Conservation (phyloP, 228 moss, liverwort and hornwort species). For the Sphagnum fallax region DNA sequence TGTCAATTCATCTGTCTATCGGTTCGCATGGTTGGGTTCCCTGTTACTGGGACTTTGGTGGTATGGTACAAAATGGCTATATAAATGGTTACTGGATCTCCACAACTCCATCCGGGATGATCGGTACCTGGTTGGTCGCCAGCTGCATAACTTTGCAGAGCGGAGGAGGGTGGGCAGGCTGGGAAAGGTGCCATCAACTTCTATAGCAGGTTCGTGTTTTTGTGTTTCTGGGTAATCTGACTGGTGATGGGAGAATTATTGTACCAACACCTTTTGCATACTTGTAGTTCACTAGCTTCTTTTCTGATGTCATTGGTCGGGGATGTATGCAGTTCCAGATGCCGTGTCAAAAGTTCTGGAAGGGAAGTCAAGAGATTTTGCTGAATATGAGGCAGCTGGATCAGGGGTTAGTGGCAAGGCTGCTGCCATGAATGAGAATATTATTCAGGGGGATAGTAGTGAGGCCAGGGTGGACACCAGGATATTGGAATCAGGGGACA, state of each 20-base stretch:
- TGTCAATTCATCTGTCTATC: slow-evolving; percentile 76
- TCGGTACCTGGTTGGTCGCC: slow-evolving; percentile 90
- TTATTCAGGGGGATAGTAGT: slow-evolving; percentile 19
- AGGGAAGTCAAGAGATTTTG: slow-evolving; percentile 15
- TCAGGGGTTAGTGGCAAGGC: slow-evolving; percentile 27
- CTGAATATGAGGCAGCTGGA: slow-evolving; percentile 20
- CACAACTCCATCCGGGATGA: slow-evolving; percentile 98
- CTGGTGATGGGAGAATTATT: background rate
- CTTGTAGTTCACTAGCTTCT: background rate
- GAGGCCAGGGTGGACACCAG: slow-evolving; percentile 18
- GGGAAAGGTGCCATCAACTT: slow-evolving; percentile 20
- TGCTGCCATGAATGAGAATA: slow-evolving; percentile 25
- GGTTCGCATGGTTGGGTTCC: slow-evolving; percentile 95
- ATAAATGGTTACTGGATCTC: slow-evolving; percentile 85
- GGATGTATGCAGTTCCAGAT: background rate
- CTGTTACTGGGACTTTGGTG: slow-evolving; percentile 70
- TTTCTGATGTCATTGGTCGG: background rate
- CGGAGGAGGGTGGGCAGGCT: slow-evolving; percentile 42
- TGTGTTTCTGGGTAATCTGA: background rate
- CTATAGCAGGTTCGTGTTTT: slow-evolving; percentile 23
- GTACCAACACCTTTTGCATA: too few species aligned
- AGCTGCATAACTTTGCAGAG: slow-evolving; percentile 92
- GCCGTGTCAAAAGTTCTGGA: slow-evolving; percentile 10
- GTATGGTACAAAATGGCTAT: slow-evolving; percentile 75
- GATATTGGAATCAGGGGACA: slow-evolving; percentile 16